A percentile compares a stretch with the other conserved stretches of the same genome.
phyloP scores from a whole-genome alignment of 2,329 filamentous ascomycete species.

The Exophiala dermatitidis region DNA sequence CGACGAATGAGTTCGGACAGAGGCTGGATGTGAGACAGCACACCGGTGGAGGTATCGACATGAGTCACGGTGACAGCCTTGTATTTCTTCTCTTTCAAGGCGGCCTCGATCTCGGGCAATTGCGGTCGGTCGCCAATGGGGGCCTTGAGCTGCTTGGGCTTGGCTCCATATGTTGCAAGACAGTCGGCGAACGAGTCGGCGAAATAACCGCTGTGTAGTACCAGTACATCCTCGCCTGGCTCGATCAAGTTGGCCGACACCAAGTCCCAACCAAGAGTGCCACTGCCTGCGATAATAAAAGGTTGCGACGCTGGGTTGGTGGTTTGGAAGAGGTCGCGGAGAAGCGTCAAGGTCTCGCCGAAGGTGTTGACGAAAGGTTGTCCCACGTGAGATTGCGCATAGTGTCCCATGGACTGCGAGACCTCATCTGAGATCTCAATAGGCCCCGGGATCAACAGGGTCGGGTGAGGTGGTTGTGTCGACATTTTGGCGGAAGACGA shows the following conservation, averaged over 20 bases:
- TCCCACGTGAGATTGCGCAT: conserved; percentile 77
- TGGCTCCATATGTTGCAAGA: conserved; percentile 81
- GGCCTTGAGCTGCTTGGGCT: conserved; percentile 81
- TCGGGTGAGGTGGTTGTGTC: conserved; percentile 53
- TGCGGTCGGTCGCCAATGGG: conserved; percentile 83
- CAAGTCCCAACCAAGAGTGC: conserved; percentile 93
- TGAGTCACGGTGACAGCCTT: conserved; percentile 93
- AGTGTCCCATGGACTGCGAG: conserved; percentile 23
- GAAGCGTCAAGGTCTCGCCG: conserved; percentile 77
- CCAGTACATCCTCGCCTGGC: conserved; percentile 79
- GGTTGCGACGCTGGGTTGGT: conserved; percentile 75
- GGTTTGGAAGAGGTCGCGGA: conserved; percentile 92
- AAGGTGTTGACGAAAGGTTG: conserved; percentile 83
- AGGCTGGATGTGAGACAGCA: conserved; percentile 81
- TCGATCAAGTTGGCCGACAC: conserved; percentile 91
- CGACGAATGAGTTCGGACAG: conserved; percentile 74
- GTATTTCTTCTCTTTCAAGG: conserved; percentile 82
- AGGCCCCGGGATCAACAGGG: conserved; percentile 90
- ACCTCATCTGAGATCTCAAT: conserved; percentile 25
- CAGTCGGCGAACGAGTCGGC: conserved; percentile 91
- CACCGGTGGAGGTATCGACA: conserved; percentile 94
- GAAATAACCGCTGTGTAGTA: conserved; percentile 95
- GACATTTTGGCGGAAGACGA: conserved; percentile 23
- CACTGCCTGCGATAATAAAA: conserved; percentile 87
- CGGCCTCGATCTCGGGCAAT: conserved; percentile 78